Evolutionary conservation across 345 rosid genomes (phyloP), one percentile per base, ranked within the genome.

Genomic region (Turritis glabra): DNA sequence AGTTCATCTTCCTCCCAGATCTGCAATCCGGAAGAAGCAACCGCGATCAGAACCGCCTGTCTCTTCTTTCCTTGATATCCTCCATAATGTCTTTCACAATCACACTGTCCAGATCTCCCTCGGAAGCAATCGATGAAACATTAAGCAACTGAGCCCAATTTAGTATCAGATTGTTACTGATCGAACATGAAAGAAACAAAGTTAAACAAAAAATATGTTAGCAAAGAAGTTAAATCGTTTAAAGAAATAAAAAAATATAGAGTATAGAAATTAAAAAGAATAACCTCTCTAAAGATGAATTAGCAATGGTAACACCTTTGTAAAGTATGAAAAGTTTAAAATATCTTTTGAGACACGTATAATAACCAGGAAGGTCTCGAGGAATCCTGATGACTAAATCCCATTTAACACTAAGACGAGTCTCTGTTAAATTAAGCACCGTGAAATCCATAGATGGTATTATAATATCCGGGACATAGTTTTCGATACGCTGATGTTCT

Each of bases 371-470:
- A 55, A 55, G 22, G 2, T 17, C 1, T 29, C 0, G 0, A 29
- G 41, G 52, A 5, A 46, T 18, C 23, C 55, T 64, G 5, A 64
- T 64, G 7, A 46, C 19, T 64, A 64, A 11, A 18, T 64, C 27
- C 17, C 58, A 26, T 53, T 53, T 53, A 13, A 26, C 18, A 53
- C 11, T 53, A 14, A 53, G 58, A 53, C 19, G 9, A 53, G 19
- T 53, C 18, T 53, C 58, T 1, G 58, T 53, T 14, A 25, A 2
- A 14, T 53, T 53, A 53, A 53, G 33, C 5, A 53, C 33, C 19
- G 19, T 53, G 58, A 53, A 53, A 26, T 53, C 33, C 58, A 53
- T 53, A 53, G 33, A 53, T 25, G 58, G 58, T 53, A 53, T 13
- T 53, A 29, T 53, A 53, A 48, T 19, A 8, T 48, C 26, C 14